These are phyloP conservation scores for Vitis hybrid DNA, from an alignment of 177 flowering plant genomes.

Conservation along the genomic window DNA sequence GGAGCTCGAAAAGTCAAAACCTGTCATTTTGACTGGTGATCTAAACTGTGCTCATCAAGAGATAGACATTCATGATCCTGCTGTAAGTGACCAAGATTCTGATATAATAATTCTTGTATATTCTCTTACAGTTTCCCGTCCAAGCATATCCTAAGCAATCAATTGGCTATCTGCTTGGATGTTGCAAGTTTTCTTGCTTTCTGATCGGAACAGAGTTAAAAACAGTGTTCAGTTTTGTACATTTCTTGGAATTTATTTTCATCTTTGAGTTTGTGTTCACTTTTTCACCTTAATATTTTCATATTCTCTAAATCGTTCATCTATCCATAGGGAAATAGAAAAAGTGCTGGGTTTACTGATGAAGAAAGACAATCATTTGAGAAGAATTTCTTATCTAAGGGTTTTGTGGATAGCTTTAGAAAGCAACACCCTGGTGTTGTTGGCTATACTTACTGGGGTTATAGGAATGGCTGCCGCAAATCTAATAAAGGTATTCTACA, in stretches of 20 bases:
- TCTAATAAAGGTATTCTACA: slow-evolving; percentile 63
- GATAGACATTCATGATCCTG: slow-evolving; percentile 90
- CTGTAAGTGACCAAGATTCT: slow-evolving; percentile 54
- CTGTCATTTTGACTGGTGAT: slow-evolving; percentile 97
- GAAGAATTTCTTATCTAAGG: slow-evolving; percentile 60
- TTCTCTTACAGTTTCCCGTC: background rate
- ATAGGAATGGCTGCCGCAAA: slow-evolving; percentile 76
- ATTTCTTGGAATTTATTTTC: too few species aligned
- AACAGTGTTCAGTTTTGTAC: too few species aligned
- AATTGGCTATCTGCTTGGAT: background rate
- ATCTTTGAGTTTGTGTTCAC: too few species aligned
- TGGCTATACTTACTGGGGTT: slow-evolving; percentile 98
- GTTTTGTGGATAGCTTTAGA: slow-evolving; percentile 92
- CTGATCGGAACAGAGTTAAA: too few species aligned
- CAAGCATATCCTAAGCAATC: background rate
- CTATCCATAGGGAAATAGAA: slow-evolving; percentile 67
- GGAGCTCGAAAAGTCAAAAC: slow-evolving; percentile 93
- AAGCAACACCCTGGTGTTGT: slow-evolving; percentile 85
- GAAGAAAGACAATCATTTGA: slow-evolving; percentile 94
- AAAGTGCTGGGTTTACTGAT: slow-evolving; percentile 94
- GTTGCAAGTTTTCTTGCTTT: too few species aligned
- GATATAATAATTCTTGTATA: background rate
- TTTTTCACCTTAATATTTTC: background rate
- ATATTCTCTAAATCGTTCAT: background rate
- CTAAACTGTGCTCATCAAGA: slow-evolving; percentile 96